Evolutionary conservation across 2,329 filamentous ascomycete genomes (phyloP).

Genomic region (Epichloe sylvatica): DNA sequence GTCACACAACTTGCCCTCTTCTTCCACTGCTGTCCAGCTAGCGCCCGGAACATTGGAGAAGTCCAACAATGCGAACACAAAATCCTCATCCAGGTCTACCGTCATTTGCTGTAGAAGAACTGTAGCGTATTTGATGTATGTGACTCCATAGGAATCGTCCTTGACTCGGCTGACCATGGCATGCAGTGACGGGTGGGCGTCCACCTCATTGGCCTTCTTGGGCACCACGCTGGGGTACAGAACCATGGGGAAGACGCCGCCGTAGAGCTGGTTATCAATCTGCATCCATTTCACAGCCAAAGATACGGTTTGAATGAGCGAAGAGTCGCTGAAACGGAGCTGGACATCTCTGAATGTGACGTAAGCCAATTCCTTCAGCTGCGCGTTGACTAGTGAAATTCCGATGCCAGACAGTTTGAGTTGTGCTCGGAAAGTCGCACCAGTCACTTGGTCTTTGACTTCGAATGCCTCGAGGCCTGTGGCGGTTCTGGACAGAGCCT

Average conservation of each 20-base stretch:
- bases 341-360: constrained; percentile 85
- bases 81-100: constrained; percentile 92
- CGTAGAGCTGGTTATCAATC: constrained; percentile 96
- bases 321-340: constrained; percentile 84
- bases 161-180: constrained; percentile 87
- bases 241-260: constrained; percentile 93
- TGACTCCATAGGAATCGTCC: constrained; percentile 92
- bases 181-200: constrained; percentile 88
- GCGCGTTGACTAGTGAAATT: constrained; percentile 83
- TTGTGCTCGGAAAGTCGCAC: constrained; percentile 78
- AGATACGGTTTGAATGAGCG: constrained; percentile 80
- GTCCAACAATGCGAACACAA: constrained; percentile 89
- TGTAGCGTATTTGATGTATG: constrained; percentile 97
- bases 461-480: constrained; percentile 56
- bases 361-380: constrained; percentile 84
- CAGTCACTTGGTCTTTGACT: constrained; percentile 81
- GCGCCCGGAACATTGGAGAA: constrained; percentile 88
- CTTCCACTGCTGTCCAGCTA: constrained; percentile 53
- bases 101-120: constrained; percentile 95
- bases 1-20: constrained; percentile 77
- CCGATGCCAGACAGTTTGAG: constrained; percentile 81
- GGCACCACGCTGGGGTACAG: constrained; percentile 95
- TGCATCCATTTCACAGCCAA: constrained; percentile 96
- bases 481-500: constrained; percentile 34
- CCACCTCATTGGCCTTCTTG: constrained; percentile 91